phyloP scores from a whole-genome alignment of 257 asterid species.

The Solanum acaule region DNA sequence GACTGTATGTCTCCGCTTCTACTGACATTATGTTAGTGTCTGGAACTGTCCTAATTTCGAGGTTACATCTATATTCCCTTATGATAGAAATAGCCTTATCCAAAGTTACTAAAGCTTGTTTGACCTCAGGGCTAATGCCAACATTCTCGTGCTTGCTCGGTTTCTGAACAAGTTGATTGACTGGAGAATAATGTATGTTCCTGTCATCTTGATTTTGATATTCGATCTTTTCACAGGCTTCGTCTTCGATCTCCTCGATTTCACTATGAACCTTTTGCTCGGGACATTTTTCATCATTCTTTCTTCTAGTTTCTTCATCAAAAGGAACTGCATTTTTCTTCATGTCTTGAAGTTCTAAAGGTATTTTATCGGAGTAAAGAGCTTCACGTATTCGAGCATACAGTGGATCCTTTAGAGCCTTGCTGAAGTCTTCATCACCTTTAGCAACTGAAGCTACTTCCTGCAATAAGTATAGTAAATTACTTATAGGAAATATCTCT shows the following conservation, averaged over 20 bases:
- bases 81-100: constrained; percentile 44
- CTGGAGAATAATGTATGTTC: neutral
- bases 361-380: constrained; percentile 28
- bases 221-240: constrained; percentile 9
- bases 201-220: constrained; percentile 2
- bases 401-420: constrained; percentile 48
- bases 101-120: constrained; percentile 45
- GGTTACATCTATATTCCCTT: constrained; percentile 25
- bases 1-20: constrained; percentile 2
- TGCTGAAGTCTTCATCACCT: constrained; percentile 43
- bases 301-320: constrained; percentile 10
- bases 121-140: constrained; percentile 21
- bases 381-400: constrained; percentile 46
- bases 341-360: constrained; percentile 11
- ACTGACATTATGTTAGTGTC: neutral
- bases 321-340: neutral
- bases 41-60: neutral
- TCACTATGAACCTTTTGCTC: constrained; percentile 16
- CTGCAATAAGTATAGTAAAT: constrained; percentile 22
- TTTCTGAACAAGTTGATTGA: constrained; percentile 13
- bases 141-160: constrained; percentile 4
- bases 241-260: constrained; percentile 47
- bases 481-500: neutral
- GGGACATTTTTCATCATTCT: neutral
- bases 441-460: constrained; percentile 60